Evolutionary conservation across 2,329 filamentous ascomycete species (phyloP).

Genomic region (Leptographium lundbergii): DNA sequence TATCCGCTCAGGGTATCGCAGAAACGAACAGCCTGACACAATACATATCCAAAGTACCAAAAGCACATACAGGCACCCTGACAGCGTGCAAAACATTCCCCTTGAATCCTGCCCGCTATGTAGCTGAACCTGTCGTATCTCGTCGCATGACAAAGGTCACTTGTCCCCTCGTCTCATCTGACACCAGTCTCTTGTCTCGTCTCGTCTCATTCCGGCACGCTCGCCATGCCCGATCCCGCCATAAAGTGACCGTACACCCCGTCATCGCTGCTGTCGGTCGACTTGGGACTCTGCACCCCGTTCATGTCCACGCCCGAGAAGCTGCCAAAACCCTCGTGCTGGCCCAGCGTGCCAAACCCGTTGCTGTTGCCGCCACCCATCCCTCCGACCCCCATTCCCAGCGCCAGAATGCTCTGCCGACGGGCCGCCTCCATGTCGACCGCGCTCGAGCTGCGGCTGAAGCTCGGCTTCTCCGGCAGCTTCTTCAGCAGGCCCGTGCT

Average conservation of each 20-base stretch:
- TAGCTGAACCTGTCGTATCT: neutral
- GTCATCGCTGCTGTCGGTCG: slow-evolving; percentile 40
- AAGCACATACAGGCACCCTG: neutral
- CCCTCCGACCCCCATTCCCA: slow-evolving; percentile 11
- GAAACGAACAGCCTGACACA: neutral
- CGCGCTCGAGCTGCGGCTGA: slow-evolving; percentile 42
- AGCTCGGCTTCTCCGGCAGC: slow-evolving; percentile 56
- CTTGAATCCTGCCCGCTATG: too few relatives aligned
- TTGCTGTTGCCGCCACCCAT: slow-evolving; percentile 18
- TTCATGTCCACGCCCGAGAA: slow-evolving; percentile 35
- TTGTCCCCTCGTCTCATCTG: neutral
- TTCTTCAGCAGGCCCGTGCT: slow-evolving; percentile 56
- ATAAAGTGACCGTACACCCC: slow-evolving; percentile 36
- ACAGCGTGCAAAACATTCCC: neutral
- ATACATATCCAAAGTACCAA: neutral
- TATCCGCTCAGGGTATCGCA: slow-evolving; percentile 17
- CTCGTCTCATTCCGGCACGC: slow-evolving; percentile 11
- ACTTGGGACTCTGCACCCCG: slow-evolving; percentile 37
- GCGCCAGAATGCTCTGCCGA: slow-evolving; percentile 12
- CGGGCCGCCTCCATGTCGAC: slow-evolving; percentile 29
- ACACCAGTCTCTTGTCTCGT: neutral
- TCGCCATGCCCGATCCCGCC: slow-evolving; percentile 17
- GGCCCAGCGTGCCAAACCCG: slow-evolving; percentile 9
- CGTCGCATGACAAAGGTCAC: neutral
- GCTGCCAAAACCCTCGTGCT: slow-evolving; percentile 26